Evolutionary conservation across 2,329 filamentous ascomycete genomes (phyloP).

Genomic region (Alternaria gaisen): DNA sequence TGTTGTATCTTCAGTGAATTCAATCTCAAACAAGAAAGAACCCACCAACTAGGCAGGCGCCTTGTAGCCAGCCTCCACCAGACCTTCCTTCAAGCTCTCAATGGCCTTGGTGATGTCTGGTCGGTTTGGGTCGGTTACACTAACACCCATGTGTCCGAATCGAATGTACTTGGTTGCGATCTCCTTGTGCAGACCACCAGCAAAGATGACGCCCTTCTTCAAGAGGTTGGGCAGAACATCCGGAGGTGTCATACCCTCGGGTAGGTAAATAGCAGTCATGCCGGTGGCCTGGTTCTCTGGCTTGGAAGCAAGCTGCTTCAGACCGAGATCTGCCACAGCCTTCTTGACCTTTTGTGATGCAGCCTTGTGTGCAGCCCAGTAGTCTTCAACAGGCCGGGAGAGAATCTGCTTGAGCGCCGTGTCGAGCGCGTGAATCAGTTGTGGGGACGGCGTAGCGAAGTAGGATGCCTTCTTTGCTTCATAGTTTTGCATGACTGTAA

Average conservation of each 20-base stretch:
- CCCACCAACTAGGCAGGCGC: slow-evolving; percentile 11
- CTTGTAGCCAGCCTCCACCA: slow-evolving; percentile 77
- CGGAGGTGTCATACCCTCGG: slow-evolving; percentile 80
- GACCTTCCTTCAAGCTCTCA: slow-evolving; percentile 75
- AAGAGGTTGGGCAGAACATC: slow-evolving; percentile 85
- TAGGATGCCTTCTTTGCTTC: slow-evolving; percentile 97
- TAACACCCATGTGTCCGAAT: slow-evolving; percentile 98
- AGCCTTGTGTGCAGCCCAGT: slow-evolving; percentile 82
- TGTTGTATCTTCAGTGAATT: background rate
- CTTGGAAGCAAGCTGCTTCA: slow-evolving; percentile 85
- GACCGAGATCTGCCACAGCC: slow-evolving; percentile 78
- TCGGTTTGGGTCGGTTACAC: slow-evolving; percentile 80
- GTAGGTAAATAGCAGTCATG: slow-evolving; percentile 98
- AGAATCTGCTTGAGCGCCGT: slow-evolving; percentile 88
- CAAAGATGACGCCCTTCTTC: slow-evolving; percentile 91
- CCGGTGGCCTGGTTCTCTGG: slow-evolving; percentile 93
- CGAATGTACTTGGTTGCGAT: slow-evolving; percentile 93
- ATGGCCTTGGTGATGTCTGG: slow-evolving; percentile 87
- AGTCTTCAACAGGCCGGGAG: slow-evolving; percentile 77
- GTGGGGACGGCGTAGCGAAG: slow-evolving; percentile 95
- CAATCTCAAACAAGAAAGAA: background rate
- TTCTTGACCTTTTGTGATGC: slow-evolving; percentile 88
- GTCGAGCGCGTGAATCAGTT: slow-evolving; percentile 91
- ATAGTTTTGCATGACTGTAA: slow-evolving; percentile 94
- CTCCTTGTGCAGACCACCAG: slow-evolving; percentile 94